Percentiles rank a stretch among this genome's conserved stretches.
These are phyloP conservation scores for Chrysosporium keratinophilum DNA, from an alignment of 2,329 filamentous ascomycete genomes.

Conservation along the genomic window DNA sequence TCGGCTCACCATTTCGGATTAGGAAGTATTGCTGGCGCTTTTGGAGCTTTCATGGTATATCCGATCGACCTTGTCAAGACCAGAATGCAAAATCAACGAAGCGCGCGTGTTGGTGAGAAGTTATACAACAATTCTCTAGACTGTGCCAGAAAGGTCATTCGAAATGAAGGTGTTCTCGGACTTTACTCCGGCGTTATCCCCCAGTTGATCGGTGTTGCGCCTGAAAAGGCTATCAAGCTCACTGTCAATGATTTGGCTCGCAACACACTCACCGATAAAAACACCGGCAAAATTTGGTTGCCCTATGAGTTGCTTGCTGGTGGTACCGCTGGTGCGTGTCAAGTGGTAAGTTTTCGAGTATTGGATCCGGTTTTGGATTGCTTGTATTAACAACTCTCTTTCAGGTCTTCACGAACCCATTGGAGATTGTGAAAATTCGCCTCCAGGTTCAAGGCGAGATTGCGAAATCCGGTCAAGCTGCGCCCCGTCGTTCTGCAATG, in stretches of 20 bases:
- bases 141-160: slow-evolving; percentile 84
- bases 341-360: slow-evolving; percentile 62
- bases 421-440: slow-evolving; percentile 98
- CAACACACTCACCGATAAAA: slow-evolving; percentile 59
- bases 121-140: slow-evolving; percentile 97
- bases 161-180: slow-evolving; percentile 80
- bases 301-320: slow-evolving; percentile 72
- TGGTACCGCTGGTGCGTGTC: slow-evolving; percentile 80
- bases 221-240: slow-evolving; percentile 98
- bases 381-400: neutral
- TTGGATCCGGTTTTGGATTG: neutral
- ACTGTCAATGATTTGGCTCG: slow-evolving; percentile 94
- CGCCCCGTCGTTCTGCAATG: slow-evolving; percentile 81
- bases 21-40: slow-evolving; percentile 83
- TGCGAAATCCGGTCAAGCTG: slow-evolving; percentile 64
- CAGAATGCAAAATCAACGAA: slow-evolving; percentile 92
- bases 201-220: slow-evolving; percentile 94
- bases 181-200: slow-evolving; percentile 91
- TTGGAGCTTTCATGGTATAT: slow-evolving; percentile 98
- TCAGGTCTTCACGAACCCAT: slow-evolving; percentile 89
- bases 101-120: slow-evolving; percentile 67
- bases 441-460: slow-evolving; percentile 96
- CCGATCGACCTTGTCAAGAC: slow-evolving; percentile 98
- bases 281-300: slow-evolving; percentile 61
- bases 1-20: slow-evolving; percentile 84